Evolutionary conservation across 2,329 filamentous ascomycete species (phyloP), one percentile per base, ranked within the genome.

Genomic region (Plenodomus lindquistii): DNA sequence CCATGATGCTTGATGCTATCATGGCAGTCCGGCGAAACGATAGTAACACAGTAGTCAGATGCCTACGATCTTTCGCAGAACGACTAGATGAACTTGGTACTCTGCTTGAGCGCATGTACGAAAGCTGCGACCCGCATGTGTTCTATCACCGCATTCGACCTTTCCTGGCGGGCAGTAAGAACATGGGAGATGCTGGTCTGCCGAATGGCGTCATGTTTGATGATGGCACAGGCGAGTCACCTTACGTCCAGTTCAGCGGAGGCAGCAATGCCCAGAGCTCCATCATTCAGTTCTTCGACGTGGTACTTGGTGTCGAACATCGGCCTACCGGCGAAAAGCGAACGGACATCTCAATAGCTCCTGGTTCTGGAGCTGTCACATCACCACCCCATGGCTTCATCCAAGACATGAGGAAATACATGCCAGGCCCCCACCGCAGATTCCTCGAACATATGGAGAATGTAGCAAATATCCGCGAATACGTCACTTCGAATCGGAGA

Each of bases 201-300:
- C 92, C 94, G 0, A 79, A 86, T 50, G 94, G 94, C 17, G 86
- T 99, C 42, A 77, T 93, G 40, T 97, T 97, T 69, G 91, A 97
- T 59, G 84, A 91, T 55, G 90, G 88, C 17, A 84, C 83, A 10
- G 87, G 85, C 20, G 79, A 85, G 24, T 75, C 77, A 52, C 77
- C 81, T 3, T 96, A 91, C 69, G 85, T 87, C 21, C 89, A 97
- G 67, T 96, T 91, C 71, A 89, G 89, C 53, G 94, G 94, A 35
- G 94, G 94, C 22, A 97, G 91, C 75, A 97, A 99, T 66, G 94
- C 94, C 0, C 94, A 99, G 74, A 96, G 91, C 78, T 97, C 92
- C 48, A 78, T 97, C 50, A 94, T 99, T 54, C 94, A 99, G 63
- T 97, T 97, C 77, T 97, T 97, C 67, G 94, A 99, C 70, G 85